Conservation (phyloP, 2,329 filamentous ascomycete species). For the Seiridium unicorne region DNA sequence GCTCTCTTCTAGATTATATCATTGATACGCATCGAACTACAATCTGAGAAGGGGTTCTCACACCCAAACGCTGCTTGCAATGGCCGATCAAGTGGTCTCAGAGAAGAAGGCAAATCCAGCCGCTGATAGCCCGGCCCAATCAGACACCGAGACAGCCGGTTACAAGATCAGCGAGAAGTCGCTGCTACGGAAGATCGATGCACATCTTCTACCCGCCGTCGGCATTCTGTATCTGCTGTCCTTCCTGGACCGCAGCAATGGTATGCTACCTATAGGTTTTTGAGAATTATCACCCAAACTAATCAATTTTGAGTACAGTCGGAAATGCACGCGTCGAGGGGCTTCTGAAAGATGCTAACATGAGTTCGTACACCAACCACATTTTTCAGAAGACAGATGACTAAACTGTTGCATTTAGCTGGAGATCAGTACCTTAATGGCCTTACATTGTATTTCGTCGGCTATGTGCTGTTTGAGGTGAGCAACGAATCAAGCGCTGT, state of each 20-base stretch:
- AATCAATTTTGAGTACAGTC: slow-evolving; percentile 34
- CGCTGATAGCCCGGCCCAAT: slow-evolving; percentile 12
- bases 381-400: neutral
- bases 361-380: slow-evolving; percentile 40
- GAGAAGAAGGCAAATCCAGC: slow-evolving; percentile 13
- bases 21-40: no score
- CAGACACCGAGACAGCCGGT: slow-evolving; percentile 19
- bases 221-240: slow-evolving; percentile 55
- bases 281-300: slow-evolving; percentile 12
- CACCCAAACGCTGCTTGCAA: neutral
- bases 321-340: slow-evolving; percentile 59
- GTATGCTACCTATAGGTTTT: slow-evolving; percentile 24
- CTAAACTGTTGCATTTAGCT: slow-evolving; percentile 26
- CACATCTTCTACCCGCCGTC: slow-evolving; percentile 50
- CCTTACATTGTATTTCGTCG: slow-evolving; percentile 65
- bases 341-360: slow-evolving; percentile 47
- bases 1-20: no score
- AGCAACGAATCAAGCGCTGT: slow-evolving; percentile 1
- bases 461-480: slow-evolving; percentile 57
- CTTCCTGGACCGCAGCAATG: slow-evolving; percentile 58
- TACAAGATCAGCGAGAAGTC: slow-evolving; percentile 49
- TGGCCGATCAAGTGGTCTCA: slow-evolving; percentile 3
- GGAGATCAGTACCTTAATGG: slow-evolving; percentile 65
- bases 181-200: slow-evolving; percentile 57
- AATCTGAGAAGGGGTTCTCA: no score